A percentile compares a stretch with the other conserved stretches of the same genome.
Conservation (phyloP, 805 yeast genomes). For the Starmerella gropengiesseri region DNA sequence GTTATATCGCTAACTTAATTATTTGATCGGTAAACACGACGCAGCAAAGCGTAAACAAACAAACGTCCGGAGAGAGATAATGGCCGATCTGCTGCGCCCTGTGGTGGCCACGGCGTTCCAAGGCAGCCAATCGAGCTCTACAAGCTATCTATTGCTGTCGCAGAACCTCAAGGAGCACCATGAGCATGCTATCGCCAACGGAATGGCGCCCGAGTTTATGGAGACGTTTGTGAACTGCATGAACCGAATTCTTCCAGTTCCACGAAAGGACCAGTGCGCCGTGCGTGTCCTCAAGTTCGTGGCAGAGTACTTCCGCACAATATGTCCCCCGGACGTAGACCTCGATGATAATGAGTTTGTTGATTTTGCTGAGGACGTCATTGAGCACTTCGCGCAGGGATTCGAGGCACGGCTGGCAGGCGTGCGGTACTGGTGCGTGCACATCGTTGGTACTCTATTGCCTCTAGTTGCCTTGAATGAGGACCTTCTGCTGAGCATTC, state of each 20-base stretch:
- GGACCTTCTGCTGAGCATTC: slow-evolving; percentile 52
- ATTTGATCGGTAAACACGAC: neutral
- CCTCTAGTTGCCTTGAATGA: slow-evolving; percentile 67
- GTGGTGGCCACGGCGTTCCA: slow-evolving; percentile 17
- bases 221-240: slow-evolving; percentile 48
- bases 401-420: slow-evolving; percentile 61
- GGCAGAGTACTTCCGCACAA: slow-evolving; percentile 60
- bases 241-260: slow-evolving; percentile 58
- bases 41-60: neutral
- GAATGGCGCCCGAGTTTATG: slow-evolving; percentile 37
- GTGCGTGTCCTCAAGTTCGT: slow-evolving; percentile 90
- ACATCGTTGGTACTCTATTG: slow-evolving; percentile 66
- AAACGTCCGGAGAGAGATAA: neutral
- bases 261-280: slow-evolving; percentile 73
- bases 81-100: slow-evolving; percentile 3
- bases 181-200: slow-evolving; percentile 5
- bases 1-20: neutral
- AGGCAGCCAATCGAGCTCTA: slow-evolving; percentile 14
- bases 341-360: slow-evolving; percentile 7
- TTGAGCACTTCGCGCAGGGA: slow-evolving; percentile 47
- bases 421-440: slow-evolving; percentile 67
- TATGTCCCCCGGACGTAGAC: slow-evolving; percentile 68
- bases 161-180: slow-evolving; percentile 10
- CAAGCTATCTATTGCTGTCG: slow-evolving; percentile 10
- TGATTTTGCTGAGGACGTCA: slow-evolving; percentile 14